Conservation (phyloP, 495 filamentous ascomycete genomes). For the Bacidia gigantensis region DNA sequence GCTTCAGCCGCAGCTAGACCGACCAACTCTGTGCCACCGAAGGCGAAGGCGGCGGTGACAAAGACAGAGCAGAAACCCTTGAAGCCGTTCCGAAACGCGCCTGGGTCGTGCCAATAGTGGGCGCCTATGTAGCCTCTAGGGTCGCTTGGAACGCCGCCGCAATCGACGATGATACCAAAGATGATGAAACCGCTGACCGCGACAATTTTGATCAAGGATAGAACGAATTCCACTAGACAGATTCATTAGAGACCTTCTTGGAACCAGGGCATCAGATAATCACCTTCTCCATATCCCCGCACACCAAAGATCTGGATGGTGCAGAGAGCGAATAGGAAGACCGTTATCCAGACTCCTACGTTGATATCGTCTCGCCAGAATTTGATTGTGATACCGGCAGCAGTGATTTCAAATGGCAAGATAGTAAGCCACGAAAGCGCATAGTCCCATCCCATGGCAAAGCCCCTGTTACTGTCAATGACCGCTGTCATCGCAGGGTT, state of each 20-base stretch:
- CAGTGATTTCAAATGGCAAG: constrained; percentile 54
- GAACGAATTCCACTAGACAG: constrained; percentile 29
- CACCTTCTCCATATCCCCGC: constrained; percentile 59
- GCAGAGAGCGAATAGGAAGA: constrained; percentile 39
- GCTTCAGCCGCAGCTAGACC: constrained; percentile 63
- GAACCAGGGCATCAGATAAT: too few species aligned
- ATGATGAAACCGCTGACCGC: constrained; percentile 60
- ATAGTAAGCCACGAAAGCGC: constrained; percentile 53
- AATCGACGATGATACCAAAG: constrained; percentile 53
- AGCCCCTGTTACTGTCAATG: constrained; percentile 23
- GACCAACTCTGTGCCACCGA: constrained; percentile 57
- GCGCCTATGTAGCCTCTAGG: constrained; percentile 45
- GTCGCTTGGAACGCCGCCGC: constrained; percentile 46
- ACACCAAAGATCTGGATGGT: constrained; percentile 40
- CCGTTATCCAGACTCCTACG: constrained; percentile 48
- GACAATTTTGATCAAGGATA: constrained; percentile 34
- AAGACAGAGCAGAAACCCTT: constrained; percentile 60
- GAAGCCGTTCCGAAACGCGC: constrained; percentile 58
- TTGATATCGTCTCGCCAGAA: constrained; percentile 51
- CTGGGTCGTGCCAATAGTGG: constrained; percentile 51
- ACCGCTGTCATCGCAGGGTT: neutral
- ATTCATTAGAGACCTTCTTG: neutral
- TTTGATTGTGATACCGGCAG: constrained; percentile 62
- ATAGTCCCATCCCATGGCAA: constrained; percentile 53
- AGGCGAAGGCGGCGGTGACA: constrained; percentile 61